Evolutionary conservation across 148 eudicot species (phyloP).

Genomic region (Talinum fruticosum): DNA sequence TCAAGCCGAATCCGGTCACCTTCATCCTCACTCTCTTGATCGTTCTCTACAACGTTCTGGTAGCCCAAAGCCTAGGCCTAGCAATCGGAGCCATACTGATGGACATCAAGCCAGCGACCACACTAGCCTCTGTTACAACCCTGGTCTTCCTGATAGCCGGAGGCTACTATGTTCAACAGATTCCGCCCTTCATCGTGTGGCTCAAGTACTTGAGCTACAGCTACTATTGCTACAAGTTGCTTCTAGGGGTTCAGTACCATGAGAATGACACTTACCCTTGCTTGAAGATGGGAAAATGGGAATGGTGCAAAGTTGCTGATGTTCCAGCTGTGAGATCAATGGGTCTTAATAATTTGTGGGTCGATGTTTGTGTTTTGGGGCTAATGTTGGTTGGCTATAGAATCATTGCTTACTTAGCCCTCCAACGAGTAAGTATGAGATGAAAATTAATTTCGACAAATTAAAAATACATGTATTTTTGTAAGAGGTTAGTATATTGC

Average conservation of each 20-base stretch:
- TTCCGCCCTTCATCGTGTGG: conserved; percentile 93
- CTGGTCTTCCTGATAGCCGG: conserved; percentile 93
- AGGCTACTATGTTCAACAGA: conserved; percentile 87
- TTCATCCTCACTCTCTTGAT: conserved; percentile 73
- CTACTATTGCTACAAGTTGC: conserved; percentile 89
- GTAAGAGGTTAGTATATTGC: not conserved
- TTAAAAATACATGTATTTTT: conserved; percentile 6
- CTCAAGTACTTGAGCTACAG: conserved; percentile 94
- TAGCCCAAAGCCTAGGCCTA: conserved; percentile 85
- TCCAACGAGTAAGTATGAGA: conserved; percentile 54
- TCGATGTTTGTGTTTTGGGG: conserved; percentile 64
- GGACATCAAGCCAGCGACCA: conserved; percentile 93
- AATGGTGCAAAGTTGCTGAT: conserved; percentile 61
- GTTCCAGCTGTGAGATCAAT: conserved; percentile 66
- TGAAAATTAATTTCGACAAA: not conserved
- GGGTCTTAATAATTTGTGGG: conserved; percentile 62
- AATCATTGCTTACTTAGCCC: conserved; percentile 78
- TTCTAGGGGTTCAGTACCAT: conserved; percentile 81
- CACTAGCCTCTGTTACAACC: conserved; percentile 94
- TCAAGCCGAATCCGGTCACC: conserved; percentile 63
- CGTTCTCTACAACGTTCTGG: conserved; percentile 89
- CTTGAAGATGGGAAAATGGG: conserved; percentile 44
- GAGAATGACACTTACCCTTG: conserved; percentile 80
- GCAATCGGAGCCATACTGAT: conserved; percentile 91
- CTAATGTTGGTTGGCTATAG: conserved; percentile 89